These are phyloP conservation scores for Colletotrichum tabaci DNA, from an alignment of 2,329 filamentous ascomycete species.

Conservation along the genomic window DNA sequence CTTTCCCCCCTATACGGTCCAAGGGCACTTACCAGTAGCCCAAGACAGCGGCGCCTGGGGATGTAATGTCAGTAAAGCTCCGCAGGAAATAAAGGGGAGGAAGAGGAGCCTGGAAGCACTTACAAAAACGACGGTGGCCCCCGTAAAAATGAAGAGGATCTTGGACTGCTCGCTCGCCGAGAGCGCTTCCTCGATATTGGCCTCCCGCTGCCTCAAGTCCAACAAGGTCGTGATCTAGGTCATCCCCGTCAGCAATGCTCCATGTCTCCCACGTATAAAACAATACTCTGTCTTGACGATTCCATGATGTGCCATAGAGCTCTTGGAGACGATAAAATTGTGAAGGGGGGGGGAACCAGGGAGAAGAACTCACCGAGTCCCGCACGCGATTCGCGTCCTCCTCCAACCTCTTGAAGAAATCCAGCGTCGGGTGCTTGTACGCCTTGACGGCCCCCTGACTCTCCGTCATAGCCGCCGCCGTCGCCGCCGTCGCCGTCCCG, in stretches of 20 bases:
- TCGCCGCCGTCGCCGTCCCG: neutral
- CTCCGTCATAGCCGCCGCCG: neutral
- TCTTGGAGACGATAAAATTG: too few relatives aligned
- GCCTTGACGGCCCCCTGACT: slow-evolving; percentile 9
- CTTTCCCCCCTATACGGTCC: rapidly evolving
- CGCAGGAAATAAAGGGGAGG: too few relatives aligned
- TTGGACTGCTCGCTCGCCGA: slow-evolving; percentile 44
- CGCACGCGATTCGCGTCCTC: slow-evolving; percentile 41
- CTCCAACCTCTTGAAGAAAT: slow-evolving; percentile 42
- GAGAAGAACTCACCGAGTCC: slow-evolving; percentile 32
- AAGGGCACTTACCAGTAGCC: slow-evolving; percentile 19
- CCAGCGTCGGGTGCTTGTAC: slow-evolving; percentile 41
- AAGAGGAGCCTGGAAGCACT: neutral
- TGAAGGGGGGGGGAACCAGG: too few relatives aligned
- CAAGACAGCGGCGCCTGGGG: slow-evolving; percentile 34
- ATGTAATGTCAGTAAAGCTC: neutral
- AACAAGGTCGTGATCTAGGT: slow-evolving; percentile 41
- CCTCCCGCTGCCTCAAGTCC: slow-evolving; percentile 42
- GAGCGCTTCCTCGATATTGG: slow-evolving; percentile 43
- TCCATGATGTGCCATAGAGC: too few relatives aligned
- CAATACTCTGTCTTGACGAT: neutral
- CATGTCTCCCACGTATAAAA: too few relatives aligned
- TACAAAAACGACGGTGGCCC: slow-evolving; percentile 40
- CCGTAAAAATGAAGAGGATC: slow-evolving; percentile 44
- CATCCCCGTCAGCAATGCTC: neutral